Evolutionary conservation across 345 rosid species (phyloP).

Genomic region (Salix exigua): DNA sequence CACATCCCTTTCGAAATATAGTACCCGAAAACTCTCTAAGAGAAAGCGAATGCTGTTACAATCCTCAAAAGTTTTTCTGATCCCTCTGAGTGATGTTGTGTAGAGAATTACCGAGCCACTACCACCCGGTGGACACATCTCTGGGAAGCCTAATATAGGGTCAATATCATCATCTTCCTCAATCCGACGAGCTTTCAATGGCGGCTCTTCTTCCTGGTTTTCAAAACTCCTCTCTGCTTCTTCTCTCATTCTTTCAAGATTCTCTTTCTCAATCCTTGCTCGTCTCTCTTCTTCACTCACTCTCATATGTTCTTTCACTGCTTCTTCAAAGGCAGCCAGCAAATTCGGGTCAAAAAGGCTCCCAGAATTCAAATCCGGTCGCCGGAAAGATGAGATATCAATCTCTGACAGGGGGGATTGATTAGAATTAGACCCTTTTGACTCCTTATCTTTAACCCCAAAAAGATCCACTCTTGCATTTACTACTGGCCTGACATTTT

Average conservation of each 20-base stretch:
- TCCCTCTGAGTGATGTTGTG: conserved; percentile 26
- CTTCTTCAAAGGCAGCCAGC: conserved; percentile 60
- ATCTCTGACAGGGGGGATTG: conserved; percentile 44
- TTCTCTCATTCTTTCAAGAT: conserved; percentile 4
- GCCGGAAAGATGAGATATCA: conserved; percentile 50
- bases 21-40: conserved; percentile 23
- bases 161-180: conserved; percentile 23
- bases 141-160: conserved; percentile 45
- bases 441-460: conserved; percentile 17
- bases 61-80: conserved; percentile 32
- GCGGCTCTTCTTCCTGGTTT: conserved; percentile 35
- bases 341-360: conserved; percentile 77
- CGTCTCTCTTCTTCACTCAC: conserved; percentile 38
- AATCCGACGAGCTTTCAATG: conserved; percentile 36
- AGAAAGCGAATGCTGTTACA: conserved; percentile 27
- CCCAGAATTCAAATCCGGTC: conserved; percentile 64
- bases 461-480: not conserved
- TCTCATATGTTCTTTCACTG: conserved; percentile 41
- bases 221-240: conserved; percentile 2
- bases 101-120: conserved; percentile 31
- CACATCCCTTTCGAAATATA: conserved; percentile 25
- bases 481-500: conserved; percentile 44
- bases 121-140: conserved; percentile 74
- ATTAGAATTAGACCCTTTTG: conserved; percentile 2
- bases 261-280: conserved; percentile 20